These are phyloP conservation scores for Fraxinus quadrangulata DNA, from an alignment of 257 asterid species.

Conservation along the genomic window DNA sequence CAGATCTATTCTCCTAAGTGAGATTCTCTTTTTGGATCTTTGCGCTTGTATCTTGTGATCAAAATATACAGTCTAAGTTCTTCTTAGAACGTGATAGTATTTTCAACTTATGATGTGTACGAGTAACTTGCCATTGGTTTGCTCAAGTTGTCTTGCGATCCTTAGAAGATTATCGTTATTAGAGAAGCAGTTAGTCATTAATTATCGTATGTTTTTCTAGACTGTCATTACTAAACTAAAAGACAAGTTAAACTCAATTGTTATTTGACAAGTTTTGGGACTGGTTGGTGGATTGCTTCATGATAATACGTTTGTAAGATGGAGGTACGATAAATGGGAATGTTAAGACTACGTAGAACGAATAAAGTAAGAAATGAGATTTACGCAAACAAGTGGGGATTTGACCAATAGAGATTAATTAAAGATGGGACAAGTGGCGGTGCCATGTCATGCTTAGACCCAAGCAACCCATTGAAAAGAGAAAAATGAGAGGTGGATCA, in stretches of 20 bases:
- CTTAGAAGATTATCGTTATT: not conserved
- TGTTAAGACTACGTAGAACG: not conserved
- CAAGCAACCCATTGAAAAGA: not conserved
- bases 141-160: not conserved
- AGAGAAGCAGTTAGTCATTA: not conserved
- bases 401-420: not conserved
- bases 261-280: not conserved
- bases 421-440: not conserved
- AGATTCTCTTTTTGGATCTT: not conserved
- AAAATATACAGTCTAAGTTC: conserved; percentile 6
- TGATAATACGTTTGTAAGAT: not conserved
- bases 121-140: not conserved
- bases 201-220: not conserved
- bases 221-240: not conserved
- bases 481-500: not conserved
- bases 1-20: not conserved
- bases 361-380: not conserved
- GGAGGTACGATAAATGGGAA: not conserved
- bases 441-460: not conserved
- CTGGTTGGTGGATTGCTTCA: not conserved
- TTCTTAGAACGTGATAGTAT: conserved; percentile 5
- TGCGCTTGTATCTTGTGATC: conserved; percentile 14
- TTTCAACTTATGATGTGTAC: conserved; percentile 11
- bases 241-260: not conserved
- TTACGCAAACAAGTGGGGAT: not conserved